Conservation (phyloP, 2,329 filamentous ascomycete genomes). For the Ophiostoma quercus region DNA sequence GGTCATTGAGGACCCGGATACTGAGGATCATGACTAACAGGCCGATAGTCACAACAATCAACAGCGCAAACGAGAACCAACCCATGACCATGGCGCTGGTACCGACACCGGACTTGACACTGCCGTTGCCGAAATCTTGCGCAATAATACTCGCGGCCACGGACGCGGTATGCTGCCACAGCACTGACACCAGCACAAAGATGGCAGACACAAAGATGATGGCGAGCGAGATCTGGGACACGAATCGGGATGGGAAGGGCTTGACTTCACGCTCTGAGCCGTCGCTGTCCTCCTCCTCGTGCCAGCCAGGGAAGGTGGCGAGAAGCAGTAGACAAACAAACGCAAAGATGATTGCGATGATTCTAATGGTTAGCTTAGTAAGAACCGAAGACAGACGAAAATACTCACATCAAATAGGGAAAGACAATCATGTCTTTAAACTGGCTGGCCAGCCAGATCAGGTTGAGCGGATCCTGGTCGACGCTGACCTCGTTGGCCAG, state of each 20-base stretch:
- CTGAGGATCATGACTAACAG: conserved; percentile 95
- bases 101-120: conserved; percentile 81
- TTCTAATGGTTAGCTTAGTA: conserved; percentile 47
- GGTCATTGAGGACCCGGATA: conserved; percentile 69
- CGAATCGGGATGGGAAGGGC: conserved; percentile 85
- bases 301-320: conserved; percentile 95
- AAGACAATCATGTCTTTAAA: conserved; percentile 99
- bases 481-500: conserved; percentile 83
- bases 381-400: not conserved
- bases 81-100: conserved; percentile 93
- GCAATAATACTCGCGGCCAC: conserved; percentile 92
- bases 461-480: conserved; percentile 90
- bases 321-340: conserved; percentile 94
- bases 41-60: conserved; percentile 94
- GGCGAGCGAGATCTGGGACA: conserved; percentile 86
- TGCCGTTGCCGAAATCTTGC: conserved; percentile 86
- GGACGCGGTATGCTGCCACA: conserved; percentile 94
- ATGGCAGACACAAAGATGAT: conserved; percentile 78
- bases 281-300: conserved; percentile 76
- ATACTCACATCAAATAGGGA: conserved; percentile 81
- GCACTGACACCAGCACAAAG: conserved; percentile 66
- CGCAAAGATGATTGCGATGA: conserved; percentile 95
- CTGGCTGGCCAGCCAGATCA: conserved; percentile 93
- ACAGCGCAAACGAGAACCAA: conserved; percentile 90
- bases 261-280: conserved; percentile 88